A percentile compares a stretch with the other conserved stretches of the same genome.
Conservation (phyloP, 768 basidiomycete species). For the Trametes maxima region DNA sequence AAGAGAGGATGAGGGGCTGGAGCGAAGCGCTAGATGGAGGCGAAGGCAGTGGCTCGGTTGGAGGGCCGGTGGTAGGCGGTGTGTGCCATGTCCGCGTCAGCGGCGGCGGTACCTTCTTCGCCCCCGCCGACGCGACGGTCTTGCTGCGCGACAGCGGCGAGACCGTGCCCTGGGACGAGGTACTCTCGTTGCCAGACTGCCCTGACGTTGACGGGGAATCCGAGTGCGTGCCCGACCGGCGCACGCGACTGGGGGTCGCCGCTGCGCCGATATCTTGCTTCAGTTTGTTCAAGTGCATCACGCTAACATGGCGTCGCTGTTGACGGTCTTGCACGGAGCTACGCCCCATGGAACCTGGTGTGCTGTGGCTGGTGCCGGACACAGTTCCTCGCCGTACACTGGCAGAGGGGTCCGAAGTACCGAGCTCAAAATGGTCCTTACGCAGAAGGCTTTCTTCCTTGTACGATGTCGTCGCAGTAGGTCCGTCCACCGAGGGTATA, state of each 20-base stretch:
- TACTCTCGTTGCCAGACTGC: slow-evolving; percentile 7
- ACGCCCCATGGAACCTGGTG: neutral
- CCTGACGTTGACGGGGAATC: slow-evolving; percentile 17
- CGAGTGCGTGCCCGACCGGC: slow-evolving; percentile 21
- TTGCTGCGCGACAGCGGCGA: slow-evolving; percentile 17
- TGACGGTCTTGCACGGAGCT: slow-evolving; percentile 2
- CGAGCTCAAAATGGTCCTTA: slow-evolving; percentile 21
- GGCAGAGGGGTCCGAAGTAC: neutral
- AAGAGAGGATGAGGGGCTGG: slow-evolving; percentile 4
- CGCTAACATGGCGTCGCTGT: slow-evolving; percentile 17
- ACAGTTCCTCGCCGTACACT: slow-evolving; percentile 12
- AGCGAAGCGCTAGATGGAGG: slow-evolving; percentile 6
- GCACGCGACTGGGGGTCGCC: neutral
- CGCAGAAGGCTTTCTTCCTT: slow-evolving; percentile 21
- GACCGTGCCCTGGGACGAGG: slow-evolving; percentile 4
- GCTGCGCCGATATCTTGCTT: slow-evolving; percentile 11
- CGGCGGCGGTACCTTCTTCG: slow-evolving; percentile 17
- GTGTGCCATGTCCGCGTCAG: slow-evolving; percentile 21
- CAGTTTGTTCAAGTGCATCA: slow-evolving; percentile 8
- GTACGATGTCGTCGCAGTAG: slow-evolving; percentile 11
- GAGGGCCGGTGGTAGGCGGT: slow-evolving; percentile 17
- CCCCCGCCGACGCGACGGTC: neutral
- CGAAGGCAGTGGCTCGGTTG: slow-evolving; percentile 25
- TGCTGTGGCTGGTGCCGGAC: slow-evolving; percentile 2
- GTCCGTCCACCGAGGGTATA: slow-evolving; percentile 10